These are phyloP conservation scores for Lolium perenne DNA, from an alignment of 176 grass and related monocot genomes.

Conservation along the genomic window DNA sequence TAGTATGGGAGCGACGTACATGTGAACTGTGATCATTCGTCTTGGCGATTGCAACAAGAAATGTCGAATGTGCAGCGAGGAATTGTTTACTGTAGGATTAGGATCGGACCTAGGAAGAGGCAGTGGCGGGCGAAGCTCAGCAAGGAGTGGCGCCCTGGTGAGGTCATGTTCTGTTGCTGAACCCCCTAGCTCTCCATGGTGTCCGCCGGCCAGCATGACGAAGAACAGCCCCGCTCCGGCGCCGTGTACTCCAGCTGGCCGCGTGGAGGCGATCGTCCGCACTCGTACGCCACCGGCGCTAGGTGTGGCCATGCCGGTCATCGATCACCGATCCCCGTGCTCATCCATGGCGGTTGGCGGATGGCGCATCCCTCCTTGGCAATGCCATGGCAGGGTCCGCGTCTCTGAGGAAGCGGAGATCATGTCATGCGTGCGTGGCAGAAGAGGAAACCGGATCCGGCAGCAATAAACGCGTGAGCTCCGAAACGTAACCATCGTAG, in stretches of 20 bases:
- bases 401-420: background rate
- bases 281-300: too few species aligned
- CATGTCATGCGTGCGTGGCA: background rate
- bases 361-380: too few species aligned
- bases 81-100: background rate
- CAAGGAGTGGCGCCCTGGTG: too few species aligned
- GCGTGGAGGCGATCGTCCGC: too few species aligned
- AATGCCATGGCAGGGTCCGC: too few species aligned
- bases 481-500: background rate
- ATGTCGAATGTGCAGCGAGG: background rate
- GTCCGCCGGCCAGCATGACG: constrained; percentile 29
- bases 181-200: constrained; percentile 38
- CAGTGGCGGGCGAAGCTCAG: background rate
- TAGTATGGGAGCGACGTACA: background rate
- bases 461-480: constrained; percentile 7
- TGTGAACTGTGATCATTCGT: background rate
- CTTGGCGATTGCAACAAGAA: background rate
- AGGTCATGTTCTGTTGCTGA: background rate
- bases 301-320: too few species aligned
- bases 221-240: too few species aligned
- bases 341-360: too few species aligned
- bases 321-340: too few species aligned
- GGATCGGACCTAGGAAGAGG: background rate
- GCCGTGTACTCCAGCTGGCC: too few species aligned
- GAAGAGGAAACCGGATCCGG: background rate